Evolutionary conservation across 495 filamentous ascomycete species (phyloP).

Genomic region (Chaetomium cochliodes): DNA sequence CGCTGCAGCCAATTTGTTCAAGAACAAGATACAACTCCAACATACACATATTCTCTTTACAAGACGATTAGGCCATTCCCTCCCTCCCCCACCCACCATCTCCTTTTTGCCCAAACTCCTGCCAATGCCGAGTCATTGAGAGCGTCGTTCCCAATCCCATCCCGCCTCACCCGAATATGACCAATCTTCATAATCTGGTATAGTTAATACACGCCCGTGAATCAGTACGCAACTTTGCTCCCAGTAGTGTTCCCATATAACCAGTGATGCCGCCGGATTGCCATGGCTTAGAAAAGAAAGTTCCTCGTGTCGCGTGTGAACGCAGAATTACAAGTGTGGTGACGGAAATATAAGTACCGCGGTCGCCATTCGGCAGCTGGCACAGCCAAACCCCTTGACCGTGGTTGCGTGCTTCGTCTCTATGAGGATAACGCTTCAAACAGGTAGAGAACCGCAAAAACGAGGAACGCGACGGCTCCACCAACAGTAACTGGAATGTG

Average conservation of each 20-base stretch:
- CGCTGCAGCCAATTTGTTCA: background rate
- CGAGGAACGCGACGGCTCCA: constrained; percentile 85
- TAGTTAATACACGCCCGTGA: background rate
- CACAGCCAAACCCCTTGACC: constrained; percentile 20
- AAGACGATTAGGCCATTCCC: constrained; percentile 4
- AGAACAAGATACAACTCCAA: background rate
- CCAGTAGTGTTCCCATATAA: too few species aligned
- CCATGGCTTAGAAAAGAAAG: constrained; percentile 13
- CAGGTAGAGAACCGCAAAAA: constrained; percentile 89
- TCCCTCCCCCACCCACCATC: background rate
- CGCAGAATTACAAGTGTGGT: constrained; percentile 28
- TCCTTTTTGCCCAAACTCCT: constrained; percentile 15
- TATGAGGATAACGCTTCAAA: constrained; percentile 72
- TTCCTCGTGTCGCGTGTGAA: constrained; percentile 11
- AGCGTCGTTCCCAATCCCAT: background rate
- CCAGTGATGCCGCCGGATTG: constrained; percentile 2
- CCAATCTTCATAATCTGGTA: background rate
- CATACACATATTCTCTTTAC: constrained; percentile 9
- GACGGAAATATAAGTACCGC: constrained; percentile 1
- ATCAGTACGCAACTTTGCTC: background rate
- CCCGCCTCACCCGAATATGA: background rate
- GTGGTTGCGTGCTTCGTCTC: background rate
- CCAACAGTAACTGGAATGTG: constrained; percentile 77
- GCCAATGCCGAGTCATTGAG: background rate
- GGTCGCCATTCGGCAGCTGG: constrained; percentile 16